Base-by-base conservation (phyloP, 441 rosid genomes). In the Theobroma grandiflorum region DNA sequence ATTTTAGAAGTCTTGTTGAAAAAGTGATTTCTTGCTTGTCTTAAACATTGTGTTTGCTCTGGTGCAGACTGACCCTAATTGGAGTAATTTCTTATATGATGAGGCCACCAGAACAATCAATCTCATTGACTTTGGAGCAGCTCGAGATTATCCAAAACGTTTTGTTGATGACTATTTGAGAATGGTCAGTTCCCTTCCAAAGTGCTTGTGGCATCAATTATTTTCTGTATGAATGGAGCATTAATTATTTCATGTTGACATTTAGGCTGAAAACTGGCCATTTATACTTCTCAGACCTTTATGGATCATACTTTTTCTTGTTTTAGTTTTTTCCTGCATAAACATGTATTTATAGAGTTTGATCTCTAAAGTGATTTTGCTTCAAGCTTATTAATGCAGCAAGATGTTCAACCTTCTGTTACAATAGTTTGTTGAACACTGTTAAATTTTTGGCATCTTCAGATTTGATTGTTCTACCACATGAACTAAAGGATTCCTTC, bases 91-190 rank as follows among this genome's bases (percentile, higher is more conserved):
- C 90, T 88, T 97, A 80, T 95, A 88, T 77, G 87, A 97, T 11
- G 97, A 91, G 75, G 70, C 89, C 64, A 86, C 94, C 74, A 89
- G 83, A 79, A 91, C 88, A 72, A 83, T 95, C 75, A 95, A 94
- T 87, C 98, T 97, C 78, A 95, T 97, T 0, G 99, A 97, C 87
- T 94, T 97, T 15, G 99, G 99, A 85, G 99, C 99, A 77, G 95
- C 99, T 16, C 92, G 97, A 40, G 96, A 91, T 81, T 97, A 85
- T 86, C 95, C 97, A 35, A 94, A 91, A 85, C 74, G 82, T 61
- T 97, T 97, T 76, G 98, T 95, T 20, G 97, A 97, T 85, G 88
- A 94, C 86, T 97, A 95, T 78, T 81, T 97, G 80, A 83, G 88
- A 89, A 97, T 95, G 99, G 99, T 97, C 79, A 85, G 82, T 73